Base-by-base conservation (phyloP, 169 alveolate species). In the Babesia ovis region DNA sequence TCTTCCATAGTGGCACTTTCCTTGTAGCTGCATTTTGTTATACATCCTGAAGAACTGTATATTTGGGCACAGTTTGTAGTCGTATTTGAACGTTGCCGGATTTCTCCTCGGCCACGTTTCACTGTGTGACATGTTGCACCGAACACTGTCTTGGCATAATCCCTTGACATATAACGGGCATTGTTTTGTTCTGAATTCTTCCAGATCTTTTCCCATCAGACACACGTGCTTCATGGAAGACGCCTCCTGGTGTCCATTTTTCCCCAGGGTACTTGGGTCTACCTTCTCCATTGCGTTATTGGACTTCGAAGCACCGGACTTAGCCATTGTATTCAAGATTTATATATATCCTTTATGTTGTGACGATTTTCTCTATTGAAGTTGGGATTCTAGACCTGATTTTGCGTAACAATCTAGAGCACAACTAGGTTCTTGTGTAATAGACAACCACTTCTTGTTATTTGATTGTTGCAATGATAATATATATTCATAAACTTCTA, bases 1-100 rank as follows among this genome's bases (percentile, higher is more conserved):
- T 51, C 95, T 83, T 9, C 96, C 96, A 37, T 92, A 75, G 46
- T 68, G 85, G 71, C 97, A 93, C 60, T 85, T 84, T 42, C 94
- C 89, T 22, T 61, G 74, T 43, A 81, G 35, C 64, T 72, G 84
- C 89, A 81, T 81, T 56, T 81, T 81, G 51, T 81, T 72, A 23
- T 67, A 75, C 35, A n/a, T n/a, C 43, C 85, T 8, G 42, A 61
- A 71, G 37, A 81, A 81, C 54, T 81, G 84, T 41, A 81, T 81
- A 68, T 81, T 81, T n/a, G 89, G 85, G 66, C 89, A 81, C 32
- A 81, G 79, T 45, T 81, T 70, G 80, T 72, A 81, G 59, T 81
- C 89, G 45, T 81, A 81, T 20, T 45, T 57, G 74, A 66, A 72
- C 16, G 32, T 56, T 2, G 46, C 4, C 22, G 89, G 89, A 35